Percentiles rank a stretch among this genome's conserved stretches.
phyloP scores from a whole-genome alignment of 1,284 basidiomycete genomes.

The Testicularia cyperi region DNA sequence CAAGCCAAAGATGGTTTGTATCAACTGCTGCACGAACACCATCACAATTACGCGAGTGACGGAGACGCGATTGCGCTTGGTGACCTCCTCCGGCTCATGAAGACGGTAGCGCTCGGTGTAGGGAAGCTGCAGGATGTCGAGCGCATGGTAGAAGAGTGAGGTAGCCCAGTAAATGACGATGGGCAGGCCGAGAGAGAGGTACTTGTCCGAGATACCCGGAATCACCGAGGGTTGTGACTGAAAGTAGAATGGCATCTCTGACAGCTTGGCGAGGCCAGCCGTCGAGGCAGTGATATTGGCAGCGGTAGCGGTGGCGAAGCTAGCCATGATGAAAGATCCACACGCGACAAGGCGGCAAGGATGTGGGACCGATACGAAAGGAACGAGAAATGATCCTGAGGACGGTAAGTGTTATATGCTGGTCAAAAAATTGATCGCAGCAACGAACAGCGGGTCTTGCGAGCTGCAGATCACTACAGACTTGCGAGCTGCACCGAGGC shows the following conservation, averaged over 20 bases:
- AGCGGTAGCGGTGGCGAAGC: slow-evolving; percentile 13
- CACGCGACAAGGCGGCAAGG: no score
- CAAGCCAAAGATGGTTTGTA: slow-evolving; percentile 79
- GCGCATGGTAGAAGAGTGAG: slow-evolving; percentile 76
- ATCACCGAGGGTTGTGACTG: slow-evolving; percentile 66
- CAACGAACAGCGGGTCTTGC: no score
- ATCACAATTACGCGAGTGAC: slow-evolving; percentile 72
- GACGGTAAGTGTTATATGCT: no score
- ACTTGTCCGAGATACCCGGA: slow-evolving; percentile 71
- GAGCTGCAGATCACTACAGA: no score
- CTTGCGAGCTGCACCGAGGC: no score
- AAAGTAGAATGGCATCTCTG: slow-evolving; percentile 63
- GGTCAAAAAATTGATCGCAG: no score
- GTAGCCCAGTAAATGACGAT: slow-evolving; percentile 83
- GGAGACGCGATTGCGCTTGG: slow-evolving; percentile 74
- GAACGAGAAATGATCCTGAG: no score
- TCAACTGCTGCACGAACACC: slow-evolving; percentile 78
- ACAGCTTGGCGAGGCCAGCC: slow-evolving; percentile 31
- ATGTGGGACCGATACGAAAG: no score
- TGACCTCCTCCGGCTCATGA: slow-evolving; percentile 82
- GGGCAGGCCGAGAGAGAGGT: slow-evolving; percentile 74
- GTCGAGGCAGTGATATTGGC: slow-evolving; percentile 25
- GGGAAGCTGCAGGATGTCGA: slow-evolving; percentile 72
- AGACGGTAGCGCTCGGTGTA: slow-evolving; percentile 83
- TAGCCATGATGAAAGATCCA: slow-evolving; percentile 5